phyloP scores from a whole-genome alignment of 2,329 filamentous ascomycete genomes.

The Mollisiaceae sp. region DNA sequence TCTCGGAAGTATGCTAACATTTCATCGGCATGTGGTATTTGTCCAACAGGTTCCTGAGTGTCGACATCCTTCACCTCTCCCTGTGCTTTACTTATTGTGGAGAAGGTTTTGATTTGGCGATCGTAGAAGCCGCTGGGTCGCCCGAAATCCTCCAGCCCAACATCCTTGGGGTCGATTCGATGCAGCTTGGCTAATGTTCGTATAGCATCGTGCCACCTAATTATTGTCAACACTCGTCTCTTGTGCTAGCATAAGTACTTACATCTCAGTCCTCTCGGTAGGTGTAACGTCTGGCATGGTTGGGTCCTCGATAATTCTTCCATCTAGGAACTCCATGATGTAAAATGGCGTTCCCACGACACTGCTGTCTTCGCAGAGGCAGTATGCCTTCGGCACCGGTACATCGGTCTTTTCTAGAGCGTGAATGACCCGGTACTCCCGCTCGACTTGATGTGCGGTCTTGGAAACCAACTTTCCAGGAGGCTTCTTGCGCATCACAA shows the following conservation, averaged over 20 bases:
- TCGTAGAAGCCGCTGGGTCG: slow-evolving; percentile 78
- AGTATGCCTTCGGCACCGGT: slow-evolving; percentile 82
- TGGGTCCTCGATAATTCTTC: slow-evolving; percentile 91
- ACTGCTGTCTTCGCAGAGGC: slow-evolving; percentile 80
- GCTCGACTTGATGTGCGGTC: slow-evolving; percentile 94
- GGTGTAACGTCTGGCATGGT: slow-evolving; percentile 74
- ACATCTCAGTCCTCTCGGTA: slow-evolving; percentile 75
- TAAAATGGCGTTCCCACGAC: slow-evolving; percentile 94
- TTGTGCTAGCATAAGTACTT: slow-evolving; percentile 37
- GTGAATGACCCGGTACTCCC: slow-evolving; percentile 89
- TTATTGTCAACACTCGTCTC: slow-evolving; percentile 10
- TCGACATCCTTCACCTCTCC: slow-evolving; percentile 77
- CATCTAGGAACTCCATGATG: slow-evolving; percentile 94
- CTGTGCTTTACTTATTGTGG: slow-evolving; percentile 78
- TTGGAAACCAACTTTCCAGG: slow-evolving; percentile 92
- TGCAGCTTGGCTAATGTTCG: slow-evolving; percentile 86
- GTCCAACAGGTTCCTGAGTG: slow-evolving; percentile 75
- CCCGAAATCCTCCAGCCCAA: slow-evolving; percentile 77
- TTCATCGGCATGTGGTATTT: slow-evolving; percentile 82
- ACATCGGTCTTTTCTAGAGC: slow-evolving; percentile 81
- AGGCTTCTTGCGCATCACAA: slow-evolving; percentile 96
- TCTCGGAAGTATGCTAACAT: slow-evolving; percentile 80
- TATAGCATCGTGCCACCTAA: slow-evolving; percentile 81
- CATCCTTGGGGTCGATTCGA: slow-evolving; percentile 66
- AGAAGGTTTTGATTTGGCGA: slow-evolving; percentile 84